Evolutionary conservation across 305 asterid species (phyloP).

Genomic region (Nicotiana rustica): DNA sequence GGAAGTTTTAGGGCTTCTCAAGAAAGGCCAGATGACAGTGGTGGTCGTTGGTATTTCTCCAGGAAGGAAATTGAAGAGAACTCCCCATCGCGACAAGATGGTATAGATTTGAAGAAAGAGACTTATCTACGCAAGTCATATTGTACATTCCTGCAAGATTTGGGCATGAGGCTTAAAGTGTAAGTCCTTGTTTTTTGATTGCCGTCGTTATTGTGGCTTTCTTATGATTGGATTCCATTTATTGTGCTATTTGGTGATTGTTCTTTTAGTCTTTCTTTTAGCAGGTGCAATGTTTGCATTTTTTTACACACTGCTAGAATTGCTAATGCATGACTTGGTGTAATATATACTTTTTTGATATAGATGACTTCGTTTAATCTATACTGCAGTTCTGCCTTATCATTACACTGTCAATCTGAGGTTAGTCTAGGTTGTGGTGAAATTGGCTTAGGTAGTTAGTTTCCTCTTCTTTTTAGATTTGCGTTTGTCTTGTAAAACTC

Average conservation of each 20-base stretch:
- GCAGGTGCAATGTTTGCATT: neutral
- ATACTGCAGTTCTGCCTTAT: neutral
- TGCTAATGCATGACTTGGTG: neutral
- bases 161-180: slow-evolving; percentile 90
- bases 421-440: slow-evolving; percentile 19
- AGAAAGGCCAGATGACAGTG: slow-evolving; percentile 63
- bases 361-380: neutral
- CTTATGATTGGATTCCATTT: neutral
- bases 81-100: slow-evolving; percentile 82
- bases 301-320: neutral
- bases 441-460: neutral
- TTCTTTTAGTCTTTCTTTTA: neutral
- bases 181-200: slow-evolving; percentile 46
- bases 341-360: neutral
- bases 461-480: neutral
- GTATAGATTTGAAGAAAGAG: slow-evolving; percentile 82
- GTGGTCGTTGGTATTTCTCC: slow-evolving; percentile 72
- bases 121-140: slow-evolving; percentile 75
- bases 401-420: slow-evolving; percentile 1
- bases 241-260: slow-evolving; percentile 26
- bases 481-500: neutral
- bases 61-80: slow-evolving; percentile 81
- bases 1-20: slow-evolving; percentile 53
- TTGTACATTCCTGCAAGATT: slow-evolving; percentile 75
- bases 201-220: neutral